Percentiles rank a stretch among this genome's conserved stretches.
Conservation (phyloP, 2,329 filamentous ascomycete genomes). For the Fusarium anguioides region DNA sequence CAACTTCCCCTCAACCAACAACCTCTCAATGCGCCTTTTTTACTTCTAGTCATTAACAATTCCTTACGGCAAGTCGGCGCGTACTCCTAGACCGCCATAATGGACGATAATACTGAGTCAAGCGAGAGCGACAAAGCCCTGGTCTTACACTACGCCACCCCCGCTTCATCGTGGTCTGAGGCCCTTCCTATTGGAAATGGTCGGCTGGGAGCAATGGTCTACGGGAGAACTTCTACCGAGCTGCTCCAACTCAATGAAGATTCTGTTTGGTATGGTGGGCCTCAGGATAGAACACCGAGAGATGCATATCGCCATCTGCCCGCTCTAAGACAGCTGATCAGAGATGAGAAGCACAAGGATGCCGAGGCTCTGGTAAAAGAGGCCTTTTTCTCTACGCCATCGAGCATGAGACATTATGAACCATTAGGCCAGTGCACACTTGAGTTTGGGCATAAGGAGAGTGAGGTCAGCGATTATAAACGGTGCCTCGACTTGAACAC, state of each 20-base stretch:
- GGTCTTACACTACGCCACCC: constrained; percentile 38
- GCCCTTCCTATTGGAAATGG: constrained; percentile 63
- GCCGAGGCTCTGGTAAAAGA: constrained; percentile 40
- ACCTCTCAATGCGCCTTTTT: neutral
- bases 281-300: constrained; percentile 56
- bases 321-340: constrained; percentile 38
- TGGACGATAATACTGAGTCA: neutral
- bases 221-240: constrained; percentile 56
- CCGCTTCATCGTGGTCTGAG: constrained; percentile 43
- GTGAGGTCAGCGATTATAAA: constrained; percentile 48
- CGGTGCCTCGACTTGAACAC: constrained; percentile 54
- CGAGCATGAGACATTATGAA: constrained; percentile 47
- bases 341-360: constrained; percentile 37
- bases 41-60: neutral
- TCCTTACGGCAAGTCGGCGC: neutral
- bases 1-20: constrained; percentile 6
- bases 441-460: constrained; percentile 50
- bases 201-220: constrained; percentile 55
- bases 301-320: constrained; percentile 35
- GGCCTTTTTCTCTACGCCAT: constrained; percentile 43
- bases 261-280: constrained; percentile 59
- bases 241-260: constrained; percentile 59
- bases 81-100: neutral
- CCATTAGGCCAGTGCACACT: constrained; percentile 51
- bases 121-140: constrained; percentile 14